Conservation (phyloP, 2,329 filamentous ascomycete species). For the Penicillium sp. region DNA sequence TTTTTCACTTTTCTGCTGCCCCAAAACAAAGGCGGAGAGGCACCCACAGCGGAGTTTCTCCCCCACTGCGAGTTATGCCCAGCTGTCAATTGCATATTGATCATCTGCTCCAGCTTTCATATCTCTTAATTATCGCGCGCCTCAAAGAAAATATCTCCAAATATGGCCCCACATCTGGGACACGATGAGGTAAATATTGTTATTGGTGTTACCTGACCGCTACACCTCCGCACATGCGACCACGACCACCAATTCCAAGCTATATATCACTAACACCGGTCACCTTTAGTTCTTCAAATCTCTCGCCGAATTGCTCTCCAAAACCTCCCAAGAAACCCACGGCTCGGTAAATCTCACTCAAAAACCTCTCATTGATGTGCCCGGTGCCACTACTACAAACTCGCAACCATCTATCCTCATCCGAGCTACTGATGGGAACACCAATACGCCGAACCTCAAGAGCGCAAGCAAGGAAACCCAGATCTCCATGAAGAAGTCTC, state of each 20-base stretch:
- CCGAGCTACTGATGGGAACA: conserved; percentile 77
- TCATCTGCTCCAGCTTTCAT: conserved; percentile 7
- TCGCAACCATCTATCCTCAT: conserved; percentile 72
- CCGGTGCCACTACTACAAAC: conserved; percentile 51
- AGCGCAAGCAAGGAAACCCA: conserved; percentile 38
- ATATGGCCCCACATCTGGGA: conserved; percentile 38
- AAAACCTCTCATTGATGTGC: conserved; percentile 35
- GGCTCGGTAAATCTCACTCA: conserved; percentile 48
- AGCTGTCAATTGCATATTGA: conserved; percentile 15
- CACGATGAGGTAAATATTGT: conserved; percentile 42
- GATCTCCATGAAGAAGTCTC: conserved; percentile 42
- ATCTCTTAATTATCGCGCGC: conserved; percentile 4
- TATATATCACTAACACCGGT: conserved; percentile 10
- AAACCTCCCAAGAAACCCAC: conserved; percentile 39
- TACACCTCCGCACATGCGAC: conserved; percentile 6
- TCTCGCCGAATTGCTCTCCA: conserved; percentile 40
- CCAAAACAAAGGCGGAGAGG: conserved; percentile 20
- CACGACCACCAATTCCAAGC: conserved; percentile 11
- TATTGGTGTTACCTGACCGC: neutral
- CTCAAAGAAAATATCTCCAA: neutral
- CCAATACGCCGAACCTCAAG: conserved; percentile 46
- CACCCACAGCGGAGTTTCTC: conserved; percentile 25
- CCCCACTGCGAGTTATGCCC: conserved; percentile 16
- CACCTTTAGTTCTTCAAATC: conserved; percentile 43
- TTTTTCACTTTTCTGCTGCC: conserved; percentile 27